Evolutionary conservation across 495 filamentous ascomycete species (phyloP).

Genomic region (Cercophora sp.): DNA sequence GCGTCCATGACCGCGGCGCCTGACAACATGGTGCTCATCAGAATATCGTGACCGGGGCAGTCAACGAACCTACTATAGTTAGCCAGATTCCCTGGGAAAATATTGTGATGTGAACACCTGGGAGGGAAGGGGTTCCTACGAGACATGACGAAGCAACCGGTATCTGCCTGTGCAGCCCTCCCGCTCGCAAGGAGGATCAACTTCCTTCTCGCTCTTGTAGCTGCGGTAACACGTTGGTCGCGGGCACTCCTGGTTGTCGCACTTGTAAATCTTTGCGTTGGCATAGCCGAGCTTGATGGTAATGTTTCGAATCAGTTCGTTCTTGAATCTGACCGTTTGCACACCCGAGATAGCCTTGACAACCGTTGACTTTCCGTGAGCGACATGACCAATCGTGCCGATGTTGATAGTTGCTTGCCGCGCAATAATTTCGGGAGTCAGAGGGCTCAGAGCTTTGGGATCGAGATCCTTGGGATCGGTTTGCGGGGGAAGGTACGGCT

Average conservation of each 20-base stretch:
- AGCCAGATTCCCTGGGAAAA: no score
- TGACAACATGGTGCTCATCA: conserved; percentile 99
- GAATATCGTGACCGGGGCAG: conserved; percentile 99
- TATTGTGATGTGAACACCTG: no score
- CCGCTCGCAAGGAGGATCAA: conserved; percentile 91
- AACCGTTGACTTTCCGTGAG: conserved; percentile 96
- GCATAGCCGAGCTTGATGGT: conserved; percentile 99
- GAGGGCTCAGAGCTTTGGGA: conserved; percentile 68
- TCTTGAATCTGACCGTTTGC: conserved; percentile 99
- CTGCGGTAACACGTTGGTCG: conserved; percentile 93
- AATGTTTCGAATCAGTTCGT: conserved; percentile 96
- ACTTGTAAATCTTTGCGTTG: conserved; percentile 99
- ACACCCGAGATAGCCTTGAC: conserved; percentile 99
- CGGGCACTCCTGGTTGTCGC: conserved; percentile 84
- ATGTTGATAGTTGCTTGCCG: conserved; percentile 99
- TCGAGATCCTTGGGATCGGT: conserved; percentile 85
- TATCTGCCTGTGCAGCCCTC: conserved; percentile 86
- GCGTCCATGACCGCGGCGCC: conserved; percentile 99
- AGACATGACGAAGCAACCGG: conserved; percentile 79
- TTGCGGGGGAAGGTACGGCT: conserved; percentile 72
- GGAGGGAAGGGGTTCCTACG: conserved; percentile 54
- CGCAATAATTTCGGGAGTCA: conserved; percentile 93
- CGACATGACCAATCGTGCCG: conserved; percentile 97
- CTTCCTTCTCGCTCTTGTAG: conserved; percentile 97
- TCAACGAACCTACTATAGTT: conserved; percentile 92